Evolutionary conservation across 208 protist genomes (phyloP), one percentile per base, ranked within the genome.

Genomic region (Crithidia thermophila): DNA sequence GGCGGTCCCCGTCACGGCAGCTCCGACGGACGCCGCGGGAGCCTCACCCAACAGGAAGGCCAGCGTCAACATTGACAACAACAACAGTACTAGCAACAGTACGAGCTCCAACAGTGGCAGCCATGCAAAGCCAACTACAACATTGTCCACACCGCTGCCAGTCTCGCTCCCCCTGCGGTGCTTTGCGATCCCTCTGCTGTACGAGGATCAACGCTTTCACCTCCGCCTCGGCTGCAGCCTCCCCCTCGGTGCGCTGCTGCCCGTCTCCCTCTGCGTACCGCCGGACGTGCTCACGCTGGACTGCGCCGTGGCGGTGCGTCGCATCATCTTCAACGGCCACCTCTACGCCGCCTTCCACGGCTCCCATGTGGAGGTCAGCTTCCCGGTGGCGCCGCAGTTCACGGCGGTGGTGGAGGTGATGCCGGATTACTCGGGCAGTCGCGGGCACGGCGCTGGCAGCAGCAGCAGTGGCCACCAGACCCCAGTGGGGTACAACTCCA

Each of bases 161-260:
- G 23, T 21, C 20, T 47, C 46, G 42, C 20, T 43, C 20, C 55
- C 72, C 31, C 74, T 93, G 59, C 86, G 89, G 39, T 85, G 80
- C 68, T 94, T 94, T 47, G 49, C 47, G 4, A 57, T 92, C 0
- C 89, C 85, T 0, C 63, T 94, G 20, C 67, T 74, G 37, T 94
- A 93, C 74, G 85, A 91, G 40, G 89, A 94, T 53, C 63, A 81
- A 1, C 80, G 79, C 23, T 90, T 94, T 59, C 47, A 74, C 27
- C 52, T 93, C 21, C 73, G 75, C 11, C 51, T 94, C 18, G 61
- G 63, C 49, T 89, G 80, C 69, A 75, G 79, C 50, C 28, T 94
- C 30, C 89, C 89, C 3, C 55, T 94, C 10, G 34, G 82, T 5
- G 55, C 67, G 8, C 57, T 84, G 20, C 65, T 94, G 8, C 89